phyloP scores from a whole-genome alignment of 345 rosid genomes.

The Populus nigra region DNA sequence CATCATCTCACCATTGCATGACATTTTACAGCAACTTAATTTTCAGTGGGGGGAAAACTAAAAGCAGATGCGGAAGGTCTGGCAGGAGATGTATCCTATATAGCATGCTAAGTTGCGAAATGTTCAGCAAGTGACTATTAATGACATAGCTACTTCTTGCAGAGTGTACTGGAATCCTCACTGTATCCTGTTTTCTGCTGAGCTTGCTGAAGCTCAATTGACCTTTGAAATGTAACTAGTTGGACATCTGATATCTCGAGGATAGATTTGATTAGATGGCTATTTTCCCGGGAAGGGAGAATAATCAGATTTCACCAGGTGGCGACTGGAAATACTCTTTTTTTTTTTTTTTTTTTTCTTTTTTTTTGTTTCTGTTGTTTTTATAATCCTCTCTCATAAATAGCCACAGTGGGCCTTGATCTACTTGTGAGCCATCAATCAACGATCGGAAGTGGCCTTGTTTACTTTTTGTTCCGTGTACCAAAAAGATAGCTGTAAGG shows the following conservation, averaged over 20 bases:
- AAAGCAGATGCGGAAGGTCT: neutral
- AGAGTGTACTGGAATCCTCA: neutral
- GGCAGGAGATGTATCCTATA: neutral
- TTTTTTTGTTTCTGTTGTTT: neutral
- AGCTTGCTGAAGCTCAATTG: neutral
- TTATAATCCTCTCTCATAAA: neutral
- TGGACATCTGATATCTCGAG: neutral
- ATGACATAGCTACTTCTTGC: neutral
- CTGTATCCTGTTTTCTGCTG: neutral
- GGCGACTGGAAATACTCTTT: neutral
- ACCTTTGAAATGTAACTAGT: neutral
- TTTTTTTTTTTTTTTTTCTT: neutral
- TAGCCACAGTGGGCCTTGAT: neutral
- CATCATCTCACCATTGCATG: neutral
- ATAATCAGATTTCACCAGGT: neutral
- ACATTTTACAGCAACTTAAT: neutral
- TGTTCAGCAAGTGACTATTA: neutral
- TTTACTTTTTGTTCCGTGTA: conserved; percentile 10
- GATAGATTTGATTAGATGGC: neutral
- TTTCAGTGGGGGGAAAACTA: neutral
- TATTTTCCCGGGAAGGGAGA: neutral
- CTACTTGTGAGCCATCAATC: conserved; percentile 1
- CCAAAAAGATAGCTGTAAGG: conserved; percentile 3
- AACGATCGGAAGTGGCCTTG: conserved; percentile 2
- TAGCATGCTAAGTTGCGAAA: neutral